Base-by-base conservation (phyloP, 768 basidiomycete genomes). In the Boletus pseudo-olivaceus region DNA sequence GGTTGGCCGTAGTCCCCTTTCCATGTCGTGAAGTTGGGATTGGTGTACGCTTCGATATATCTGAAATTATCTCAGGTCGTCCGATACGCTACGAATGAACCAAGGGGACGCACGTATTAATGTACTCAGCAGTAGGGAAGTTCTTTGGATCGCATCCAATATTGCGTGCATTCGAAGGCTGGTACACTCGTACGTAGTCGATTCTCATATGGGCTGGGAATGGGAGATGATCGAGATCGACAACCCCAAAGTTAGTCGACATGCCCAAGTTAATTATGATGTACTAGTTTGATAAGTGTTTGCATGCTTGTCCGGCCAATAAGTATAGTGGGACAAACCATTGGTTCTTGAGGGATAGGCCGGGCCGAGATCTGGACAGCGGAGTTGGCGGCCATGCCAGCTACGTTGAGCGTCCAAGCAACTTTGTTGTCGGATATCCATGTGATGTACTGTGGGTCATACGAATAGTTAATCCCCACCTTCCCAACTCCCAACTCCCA, bases 331-430 rank as follows among this genome's bases (percentile, higher is more conserved):
- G 9, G 34, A 60, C 81, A 44, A 59, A 90, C 88, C 90, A 94
- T 90, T 23, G 93, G 93, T 67, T 97, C 93, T 57, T 84, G 81
- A 0, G 93, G 77, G 12, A 96, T 72, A 3, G 87, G 82, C 33
- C 93, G 76, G 27, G 76, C 74, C 15, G 81, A 78, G 34, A 95
- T 86, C 54, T 88, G 64, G 1, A 80, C 82, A 33, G 63, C 62
- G 5, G 75, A 32, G 67, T 95, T 85, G 10, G 87, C 73, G 0
- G 73, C 88, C 67, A 94, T 67, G 1, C 85, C 90, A 4, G 80
- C 76, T 20, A 76, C 87, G 47, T 81, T 78, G 51, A 95, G 65
- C 5, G 88, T 91, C 93, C 93, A 94, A 9, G 85, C 73, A 26
- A 78, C 64, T 59, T 82, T 75, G 67, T 82, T 81, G 60, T 85